Conservation (phyloP, 2,329 filamentous ascomycete genomes). For the Diaporthe nobilis region DNA sequence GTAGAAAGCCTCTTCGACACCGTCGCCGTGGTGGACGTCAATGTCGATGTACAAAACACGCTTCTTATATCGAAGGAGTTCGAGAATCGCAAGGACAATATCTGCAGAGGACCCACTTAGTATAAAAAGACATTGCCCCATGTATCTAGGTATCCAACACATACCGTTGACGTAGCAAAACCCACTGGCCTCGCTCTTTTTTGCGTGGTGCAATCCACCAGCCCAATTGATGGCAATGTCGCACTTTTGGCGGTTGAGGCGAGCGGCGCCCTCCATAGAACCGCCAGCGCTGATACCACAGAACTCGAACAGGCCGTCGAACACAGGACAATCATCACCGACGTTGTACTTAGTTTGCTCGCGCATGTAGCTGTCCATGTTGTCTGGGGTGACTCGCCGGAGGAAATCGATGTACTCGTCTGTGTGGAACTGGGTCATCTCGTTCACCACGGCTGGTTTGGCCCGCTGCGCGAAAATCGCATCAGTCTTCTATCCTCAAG, state of each 20-base stretch:
- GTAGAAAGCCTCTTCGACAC: constrained; percentile 88
- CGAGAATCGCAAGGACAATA: constrained; percentile 95
- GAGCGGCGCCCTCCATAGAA: constrained; percentile 92
- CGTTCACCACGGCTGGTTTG: constrained; percentile 88
- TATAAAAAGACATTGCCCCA: constrained; percentile 37
- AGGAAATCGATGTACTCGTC: constrained; percentile 97
- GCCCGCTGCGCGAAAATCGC: constrained; percentile 70
- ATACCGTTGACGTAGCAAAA: constrained; percentile 99
- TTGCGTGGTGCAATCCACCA: constrained; percentile 95
- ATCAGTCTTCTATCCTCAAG: neutral
- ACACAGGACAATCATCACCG: constrained; percentile 96
- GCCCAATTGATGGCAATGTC: constrained; percentile 99
- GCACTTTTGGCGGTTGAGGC: constrained; percentile 90
- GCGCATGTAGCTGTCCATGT: constrained; percentile 93
- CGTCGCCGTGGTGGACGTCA: constrained; percentile 89
- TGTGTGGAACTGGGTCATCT: constrained; percentile 95
- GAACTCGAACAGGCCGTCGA: constrained; percentile 97
- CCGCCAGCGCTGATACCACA: constrained; percentile 95
- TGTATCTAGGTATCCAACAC: constrained; percentile 54
- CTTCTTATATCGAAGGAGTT: constrained; percentile 90
- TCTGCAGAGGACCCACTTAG: constrained; percentile 72
- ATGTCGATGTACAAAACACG: constrained; percentile 98
- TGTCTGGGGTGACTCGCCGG: constrained; percentile 95
- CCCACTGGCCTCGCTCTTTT: constrained; percentile 94
- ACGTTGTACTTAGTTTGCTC: constrained; percentile 97